A percentile compares a stretch with the other conserved stretches of the same genome.
phyloP scores from a whole-genome alignment of 129 eudicot genomes.

The Chrysanthemum makinoi region DNA sequence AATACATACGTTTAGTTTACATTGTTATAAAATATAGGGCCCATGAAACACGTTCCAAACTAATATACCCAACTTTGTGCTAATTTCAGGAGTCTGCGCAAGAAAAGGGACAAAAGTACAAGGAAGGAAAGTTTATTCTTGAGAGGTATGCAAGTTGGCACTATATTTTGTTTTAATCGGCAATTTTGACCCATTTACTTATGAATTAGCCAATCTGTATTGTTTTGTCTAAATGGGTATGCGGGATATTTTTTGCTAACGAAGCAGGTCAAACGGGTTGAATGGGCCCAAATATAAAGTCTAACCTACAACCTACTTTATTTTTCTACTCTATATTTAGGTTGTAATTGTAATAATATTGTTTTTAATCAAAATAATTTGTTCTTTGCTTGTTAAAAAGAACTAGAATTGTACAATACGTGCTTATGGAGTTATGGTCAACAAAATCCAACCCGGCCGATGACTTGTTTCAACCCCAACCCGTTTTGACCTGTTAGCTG shows the following conservation, averaged over 20 bases:
- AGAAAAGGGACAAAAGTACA: slow-evolving; percentile 68
- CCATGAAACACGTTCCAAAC: not conserved
- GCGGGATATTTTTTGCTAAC: not conserved
- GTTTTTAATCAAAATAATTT: too few relatives aligned
- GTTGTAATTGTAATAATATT: too few relatives aligned
- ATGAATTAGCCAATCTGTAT: not conserved
- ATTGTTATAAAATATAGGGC: not conserved
- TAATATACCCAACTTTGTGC: not conserved
- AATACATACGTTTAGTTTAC: not conserved
- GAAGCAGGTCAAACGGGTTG: too few relatives aligned
- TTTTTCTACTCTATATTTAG: too few relatives aligned
- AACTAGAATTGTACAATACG: too few relatives aligned
- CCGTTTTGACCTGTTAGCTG: not conserved
- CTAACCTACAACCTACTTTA: too few relatives aligned
- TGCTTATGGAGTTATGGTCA: not conserved
- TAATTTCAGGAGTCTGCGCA: slow-evolving; percentile 60
- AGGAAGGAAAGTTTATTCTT: slow-evolving; percentile 74
- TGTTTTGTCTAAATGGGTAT: not conserved
- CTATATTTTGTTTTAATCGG: not conserved
- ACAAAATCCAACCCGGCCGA: not conserved
- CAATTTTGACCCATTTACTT: not conserved
- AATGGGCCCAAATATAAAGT: too few relatives aligned
- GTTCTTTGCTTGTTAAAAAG: too few relatives aligned
- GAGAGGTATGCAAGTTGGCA: slow-evolving; percentile 46
- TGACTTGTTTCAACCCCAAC: not conserved